A percentile compares a stretch with the other conserved stretches of the same genome.
Conservation (phyloP, 2,329 filamentous ascomycete genomes). For the Metarhizium rileyi region DNA sequence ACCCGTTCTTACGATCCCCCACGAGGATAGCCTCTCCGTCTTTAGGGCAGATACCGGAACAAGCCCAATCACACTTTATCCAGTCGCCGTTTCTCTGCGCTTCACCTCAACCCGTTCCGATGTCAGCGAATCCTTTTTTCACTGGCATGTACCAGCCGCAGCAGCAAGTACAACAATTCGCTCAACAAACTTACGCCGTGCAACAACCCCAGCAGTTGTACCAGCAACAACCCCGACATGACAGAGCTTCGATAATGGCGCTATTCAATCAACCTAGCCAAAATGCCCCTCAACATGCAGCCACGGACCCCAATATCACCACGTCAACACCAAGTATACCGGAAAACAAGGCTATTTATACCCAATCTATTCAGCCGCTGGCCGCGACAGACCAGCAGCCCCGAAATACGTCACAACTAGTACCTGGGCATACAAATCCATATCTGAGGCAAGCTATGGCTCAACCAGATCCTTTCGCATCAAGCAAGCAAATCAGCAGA, state of each 20-base stretch:
- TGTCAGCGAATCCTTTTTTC: conserved; percentile 29
- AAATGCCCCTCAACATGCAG: conserved; percentile 29
- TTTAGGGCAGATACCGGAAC: conserved; percentile 43
- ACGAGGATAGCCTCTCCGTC: conserved; percentile 40
- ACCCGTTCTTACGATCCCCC: conserved; percentile 41
- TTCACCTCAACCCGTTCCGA: conserved; percentile 19
- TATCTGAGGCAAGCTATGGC: conserved; percentile 33
- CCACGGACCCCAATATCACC: conserved; percentile 20
- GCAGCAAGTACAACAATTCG: conserved; percentile 15
- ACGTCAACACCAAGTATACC: conserved; percentile 18
- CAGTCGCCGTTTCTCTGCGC: conserved; percentile 32
- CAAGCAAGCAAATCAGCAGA: conserved; percentile 38
- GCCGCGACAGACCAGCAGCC: conserved; percentile 15
- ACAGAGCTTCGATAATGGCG: conserved; percentile 68
- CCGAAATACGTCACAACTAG: conserved; percentile 22
- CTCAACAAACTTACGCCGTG: conserved; percentile 13
- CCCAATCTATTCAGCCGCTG: conserved; percentile 18
- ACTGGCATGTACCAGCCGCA: conserved; percentile 15
- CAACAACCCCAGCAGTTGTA: conserved; percentile 22
- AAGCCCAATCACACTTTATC: conserved; percentile 35
- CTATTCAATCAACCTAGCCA: conserved; percentile 57
- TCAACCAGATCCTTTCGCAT: conserved; percentile 34
- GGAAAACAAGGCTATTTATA: conserved; percentile 18
- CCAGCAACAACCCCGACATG: conserved; percentile 40
- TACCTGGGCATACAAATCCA: conserved; percentile 45